Conservation (phyloP, 2,329 filamentous ascomycete species). For the Plectosphaerella cucumerina region DNA sequence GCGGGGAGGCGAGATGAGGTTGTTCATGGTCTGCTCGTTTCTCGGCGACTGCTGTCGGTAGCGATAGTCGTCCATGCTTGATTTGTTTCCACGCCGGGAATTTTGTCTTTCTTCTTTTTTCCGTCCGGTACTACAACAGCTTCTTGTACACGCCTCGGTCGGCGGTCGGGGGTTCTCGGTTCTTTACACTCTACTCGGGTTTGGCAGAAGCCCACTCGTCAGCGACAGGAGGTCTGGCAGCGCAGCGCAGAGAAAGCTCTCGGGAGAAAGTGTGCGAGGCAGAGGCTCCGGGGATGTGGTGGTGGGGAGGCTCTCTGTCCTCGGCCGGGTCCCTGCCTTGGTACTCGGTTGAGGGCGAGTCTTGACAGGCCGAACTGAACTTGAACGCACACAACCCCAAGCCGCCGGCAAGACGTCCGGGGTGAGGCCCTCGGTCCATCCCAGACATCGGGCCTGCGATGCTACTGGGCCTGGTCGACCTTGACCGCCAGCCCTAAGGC, state of each 20-base stretch:
- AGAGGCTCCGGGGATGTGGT: too few species aligned
- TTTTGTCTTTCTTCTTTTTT: not conserved
- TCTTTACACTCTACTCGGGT: too few species aligned
- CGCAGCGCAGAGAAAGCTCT: too few species aligned
- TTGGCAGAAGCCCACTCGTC: too few species aligned
- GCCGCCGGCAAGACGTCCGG: too few species aligned
- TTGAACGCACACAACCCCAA: too few species aligned
- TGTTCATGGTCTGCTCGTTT: constrained; percentile 71
- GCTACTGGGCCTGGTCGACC: not conserved
- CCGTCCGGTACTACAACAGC: constrained; percentile 26
- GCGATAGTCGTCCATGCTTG: constrained; percentile 74
- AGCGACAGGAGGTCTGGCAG: too few species aligned
- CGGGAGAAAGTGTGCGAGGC: too few species aligned
- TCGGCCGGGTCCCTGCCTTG: not conserved
- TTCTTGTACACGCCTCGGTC: constrained; percentile 33
- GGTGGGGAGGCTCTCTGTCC: constrained; percentile 9
- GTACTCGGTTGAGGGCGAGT: not conserved
- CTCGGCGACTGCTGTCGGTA: constrained; percentile 75
- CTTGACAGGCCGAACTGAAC: too few species aligned
- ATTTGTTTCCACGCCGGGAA: constrained; percentile 31
- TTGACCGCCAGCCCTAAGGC: constrained; percentile 3
- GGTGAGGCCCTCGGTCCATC: too few species aligned
- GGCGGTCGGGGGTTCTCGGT: not conserved
- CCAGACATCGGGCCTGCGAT: too few species aligned
- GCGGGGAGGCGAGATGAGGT: constrained; percentile 70